Percentiles rank a stretch among this genome's conserved stretches.
Evolutionary conservation across 2,329 filamentous ascomycete genomes (phyloP).

Genomic region (Diplodia mutila): DNA sequence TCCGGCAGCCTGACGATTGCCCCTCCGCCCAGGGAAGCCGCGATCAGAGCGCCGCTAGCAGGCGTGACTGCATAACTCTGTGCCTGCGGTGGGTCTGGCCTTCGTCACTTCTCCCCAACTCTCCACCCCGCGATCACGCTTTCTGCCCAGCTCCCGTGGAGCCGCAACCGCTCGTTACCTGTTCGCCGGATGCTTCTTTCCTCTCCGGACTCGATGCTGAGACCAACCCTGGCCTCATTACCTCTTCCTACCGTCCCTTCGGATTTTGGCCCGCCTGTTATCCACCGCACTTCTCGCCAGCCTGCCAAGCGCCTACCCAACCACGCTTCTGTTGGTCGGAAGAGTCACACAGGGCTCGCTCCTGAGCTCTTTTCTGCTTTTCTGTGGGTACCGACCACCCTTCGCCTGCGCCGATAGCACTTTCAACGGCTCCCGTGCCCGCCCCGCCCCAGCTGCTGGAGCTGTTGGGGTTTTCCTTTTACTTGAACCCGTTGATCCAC

Average conservation of each 20-base stretch:
- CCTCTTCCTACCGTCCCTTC: constrained; percentile 12
- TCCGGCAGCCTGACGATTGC: constrained; percentile 14
- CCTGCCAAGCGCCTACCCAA: constrained; percentile 7
- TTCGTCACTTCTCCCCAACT: constrained; percentile 12
- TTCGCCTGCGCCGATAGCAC: background rate
- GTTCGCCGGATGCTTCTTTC: constrained; percentile 13
- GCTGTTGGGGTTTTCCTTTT: background rate
- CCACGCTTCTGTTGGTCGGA: background rate
- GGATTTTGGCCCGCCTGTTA: background rate
- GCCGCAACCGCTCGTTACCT: constrained; percentile 24
- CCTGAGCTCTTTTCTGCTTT: background rate
- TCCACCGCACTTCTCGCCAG: background rate
- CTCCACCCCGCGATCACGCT: constrained; percentile 1
- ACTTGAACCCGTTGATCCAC: background rate
- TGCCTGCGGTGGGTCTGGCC: constrained; percentile 13
- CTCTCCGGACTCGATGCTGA: constrained; percentile 22
- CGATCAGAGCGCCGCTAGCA: constrained; percentile 15
- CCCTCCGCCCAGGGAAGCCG: constrained; percentile 16
- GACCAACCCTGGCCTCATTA: constrained; percentile 15
- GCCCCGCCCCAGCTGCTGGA: background rate
- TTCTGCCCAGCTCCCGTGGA: constrained; percentile 14
- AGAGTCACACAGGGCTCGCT: background rate
- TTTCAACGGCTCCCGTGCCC: background rate
- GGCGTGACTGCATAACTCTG: constrained; percentile 9
- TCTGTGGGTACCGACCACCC: background rate